Evolutionary conservation across 2,329 filamentous ascomycete species (phyloP).

Genomic region (Fusarium albidum): DNA sequence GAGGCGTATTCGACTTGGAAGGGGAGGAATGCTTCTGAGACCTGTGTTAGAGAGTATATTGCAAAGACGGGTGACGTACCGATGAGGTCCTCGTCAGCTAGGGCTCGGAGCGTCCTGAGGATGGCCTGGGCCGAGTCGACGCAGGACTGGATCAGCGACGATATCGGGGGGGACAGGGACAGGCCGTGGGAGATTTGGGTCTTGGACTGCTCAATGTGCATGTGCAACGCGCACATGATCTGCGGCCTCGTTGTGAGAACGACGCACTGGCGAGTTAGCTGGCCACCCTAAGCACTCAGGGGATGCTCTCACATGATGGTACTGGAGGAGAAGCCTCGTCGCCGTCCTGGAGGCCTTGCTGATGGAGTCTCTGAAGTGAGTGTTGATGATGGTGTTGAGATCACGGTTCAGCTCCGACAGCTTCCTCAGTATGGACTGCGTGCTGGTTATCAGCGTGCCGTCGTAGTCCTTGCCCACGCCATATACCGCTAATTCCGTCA

Average conservation of each 20-base stretch:
- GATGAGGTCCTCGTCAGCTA: conserved; percentile 43
- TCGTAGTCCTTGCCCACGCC: conserved; percentile 41
- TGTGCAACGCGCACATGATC: conserved; percentile 45
- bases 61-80: background rate
- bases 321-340: conserved; percentile 37
- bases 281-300: rapidly evolving
- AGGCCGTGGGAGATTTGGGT: conserved; percentile 26
- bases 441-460: conserved; percentile 39
- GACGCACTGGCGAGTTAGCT: conserved; percentile 33
- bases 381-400: conserved; percentile 37
- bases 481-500: conserved; percentile 31
- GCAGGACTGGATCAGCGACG: conserved; percentile 41
- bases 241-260: conserved; percentile 42
- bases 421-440: conserved; percentile 39
- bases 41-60: background rate
- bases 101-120: conserved; percentile 35
- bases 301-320: conserved; percentile 32
- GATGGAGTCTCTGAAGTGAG: conserved; percentile 41
- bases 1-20: conserved; percentile 53
- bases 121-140: conserved; percentile 42
- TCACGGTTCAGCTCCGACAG: conserved; percentile 40
- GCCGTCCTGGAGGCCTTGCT: conserved; percentile 41
- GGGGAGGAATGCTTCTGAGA: conserved; percentile 45
- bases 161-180: conserved; percentile 35
- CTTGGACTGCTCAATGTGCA: conserved; percentile 41